Conservation (phyloP, 1,139 yeast species). For the Diutina scorzettiae region DNA sequence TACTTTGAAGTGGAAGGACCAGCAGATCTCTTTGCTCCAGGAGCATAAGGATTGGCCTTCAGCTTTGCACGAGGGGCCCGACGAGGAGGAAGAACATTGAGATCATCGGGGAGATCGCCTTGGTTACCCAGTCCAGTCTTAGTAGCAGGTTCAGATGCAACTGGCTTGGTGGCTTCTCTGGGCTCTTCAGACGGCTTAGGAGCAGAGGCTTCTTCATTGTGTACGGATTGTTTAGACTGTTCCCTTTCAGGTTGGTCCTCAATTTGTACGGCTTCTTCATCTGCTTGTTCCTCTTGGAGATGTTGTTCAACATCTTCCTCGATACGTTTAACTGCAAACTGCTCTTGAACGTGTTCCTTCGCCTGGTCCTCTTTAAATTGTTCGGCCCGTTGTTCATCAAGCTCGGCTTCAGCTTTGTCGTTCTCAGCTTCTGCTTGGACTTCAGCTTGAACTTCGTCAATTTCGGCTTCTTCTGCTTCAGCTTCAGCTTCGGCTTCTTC, state of each 20-base stretch:
- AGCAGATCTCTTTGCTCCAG: neutral
- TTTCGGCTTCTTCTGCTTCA: too few species aligned
- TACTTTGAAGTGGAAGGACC: neutral
- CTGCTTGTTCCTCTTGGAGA: too few species aligned
- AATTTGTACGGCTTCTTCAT: neutral
- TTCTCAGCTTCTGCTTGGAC: neutral
- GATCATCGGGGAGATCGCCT: slow-evolving; percentile 5
- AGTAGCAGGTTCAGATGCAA: too few species aligned
- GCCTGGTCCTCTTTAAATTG: neutral
- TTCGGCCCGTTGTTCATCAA: neutral
- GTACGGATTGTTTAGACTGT: neutral
- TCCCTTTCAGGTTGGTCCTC: neutral
- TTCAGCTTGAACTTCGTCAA: too few species aligned
- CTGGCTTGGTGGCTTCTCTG: too few species aligned
- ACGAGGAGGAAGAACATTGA: neutral
- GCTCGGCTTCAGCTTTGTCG: neutral
- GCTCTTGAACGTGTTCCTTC: neutral
- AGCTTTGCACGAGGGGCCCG: slow-evolving; percentile 4
- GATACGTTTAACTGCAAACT: too few species aligned
- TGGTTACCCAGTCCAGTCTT: neutral
- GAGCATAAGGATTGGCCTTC: neutral
- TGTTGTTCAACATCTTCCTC: too few species aligned
- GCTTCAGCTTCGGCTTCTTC: too few species aligned
- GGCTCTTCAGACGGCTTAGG: neutral
- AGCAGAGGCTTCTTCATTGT: too few species aligned